These are phyloP conservation scores for Aspergillus affinis DNA, from an alignment of 495 filamentous ascomycete genomes.

Conservation along the genomic window DNA sequence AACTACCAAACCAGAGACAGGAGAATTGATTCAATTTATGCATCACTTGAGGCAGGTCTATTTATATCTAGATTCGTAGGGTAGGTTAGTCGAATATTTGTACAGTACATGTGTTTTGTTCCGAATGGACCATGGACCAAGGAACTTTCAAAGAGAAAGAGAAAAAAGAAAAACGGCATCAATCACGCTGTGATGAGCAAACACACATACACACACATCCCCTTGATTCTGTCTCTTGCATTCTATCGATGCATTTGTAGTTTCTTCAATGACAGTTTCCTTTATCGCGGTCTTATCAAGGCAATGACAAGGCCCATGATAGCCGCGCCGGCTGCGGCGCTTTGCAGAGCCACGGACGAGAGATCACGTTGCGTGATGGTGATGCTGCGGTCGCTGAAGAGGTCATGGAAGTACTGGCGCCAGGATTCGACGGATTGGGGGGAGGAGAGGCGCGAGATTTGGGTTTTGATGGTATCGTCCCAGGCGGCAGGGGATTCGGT, in stretches of 20 bases:
- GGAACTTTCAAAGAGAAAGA: background rate
- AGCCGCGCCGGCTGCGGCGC: slow-evolving; percentile 69
- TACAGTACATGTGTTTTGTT: background rate
- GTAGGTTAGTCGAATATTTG: background rate
- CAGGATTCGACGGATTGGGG: slow-evolving; percentile 42
- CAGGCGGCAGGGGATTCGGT: slow-evolving; percentile 7
- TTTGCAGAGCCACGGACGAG: slow-evolving; percentile 67
- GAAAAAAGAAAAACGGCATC: too few relatives aligned
- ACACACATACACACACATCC: background rate
- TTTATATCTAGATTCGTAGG: background rate
- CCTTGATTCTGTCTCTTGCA: background rate
- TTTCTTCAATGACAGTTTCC: too few relatives aligned
- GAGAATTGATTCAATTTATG: background rate
- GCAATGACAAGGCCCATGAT: slow-evolving; percentile 60
- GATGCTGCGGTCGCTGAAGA: slow-evolving; percentile 69
- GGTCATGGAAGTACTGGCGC: slow-evolving; percentile 48
- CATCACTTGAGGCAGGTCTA: background rate
- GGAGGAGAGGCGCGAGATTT: slow-evolving; percentile 23
- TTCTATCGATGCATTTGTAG: background rate
- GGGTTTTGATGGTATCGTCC: slow-evolving; percentile 26
- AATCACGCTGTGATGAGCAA: background rate
- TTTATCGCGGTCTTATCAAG: slow-evolving; percentile 52
- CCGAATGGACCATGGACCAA: background rate
- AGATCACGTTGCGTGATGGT: slow-evolving; percentile 70
- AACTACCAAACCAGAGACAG: background rate